These are phyloP conservation scores for Colletotrichum godetiae DNA, from an alignment of 2,329 filamentous ascomycete species.

Conservation along the genomic window DNA sequence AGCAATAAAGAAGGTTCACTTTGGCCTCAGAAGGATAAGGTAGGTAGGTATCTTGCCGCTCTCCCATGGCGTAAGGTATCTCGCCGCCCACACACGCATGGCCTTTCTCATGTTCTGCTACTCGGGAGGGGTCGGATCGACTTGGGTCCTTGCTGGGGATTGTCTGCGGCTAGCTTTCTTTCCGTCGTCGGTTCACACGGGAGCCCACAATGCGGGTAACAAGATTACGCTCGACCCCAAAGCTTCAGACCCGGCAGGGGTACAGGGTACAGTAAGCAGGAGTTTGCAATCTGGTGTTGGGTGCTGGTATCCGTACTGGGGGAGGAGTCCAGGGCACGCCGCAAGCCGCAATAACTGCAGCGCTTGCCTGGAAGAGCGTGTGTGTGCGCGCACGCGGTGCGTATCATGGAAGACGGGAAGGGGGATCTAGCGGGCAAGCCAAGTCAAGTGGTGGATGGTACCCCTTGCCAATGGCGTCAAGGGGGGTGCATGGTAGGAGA, in stretches of 20 bases:
- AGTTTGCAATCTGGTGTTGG: background rate
- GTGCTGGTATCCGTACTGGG: background rate
- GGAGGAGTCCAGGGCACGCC: conserved; percentile 2
- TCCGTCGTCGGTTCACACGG: conserved; percentile 37
- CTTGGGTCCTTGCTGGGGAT: conserved; percentile 35
- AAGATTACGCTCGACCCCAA: conserved; percentile 34
- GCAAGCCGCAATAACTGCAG: background rate
- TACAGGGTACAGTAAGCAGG: conserved; percentile 21
- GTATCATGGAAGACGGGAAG: conserved; percentile 26
- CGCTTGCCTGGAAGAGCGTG: background rate
- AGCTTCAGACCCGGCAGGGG: conserved; percentile 36
- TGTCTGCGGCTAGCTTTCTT: conserved; percentile 36
- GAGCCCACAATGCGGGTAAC: conserved; percentile 34
- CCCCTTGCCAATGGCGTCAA: conserved; percentile 9
- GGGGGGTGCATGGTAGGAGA: conserved; percentile 21
- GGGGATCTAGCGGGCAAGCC: conserved; percentile 24
- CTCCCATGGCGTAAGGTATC: conserved; percentile 4
- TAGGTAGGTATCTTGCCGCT: background rate
- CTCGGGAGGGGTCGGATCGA: conserved; percentile 31
- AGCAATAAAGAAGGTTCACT: conserved; percentile 35
- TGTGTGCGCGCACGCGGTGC: conserved; percentile 6
- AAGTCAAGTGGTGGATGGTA: conserved; percentile 3
- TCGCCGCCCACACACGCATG: conserved; percentile 23
- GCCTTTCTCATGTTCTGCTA: conserved; percentile 23
- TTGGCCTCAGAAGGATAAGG: background rate